Evolutionary conservation across 2,329 filamentous ascomycete species (phyloP).

Genomic region (Sporothrix sp.): DNA sequence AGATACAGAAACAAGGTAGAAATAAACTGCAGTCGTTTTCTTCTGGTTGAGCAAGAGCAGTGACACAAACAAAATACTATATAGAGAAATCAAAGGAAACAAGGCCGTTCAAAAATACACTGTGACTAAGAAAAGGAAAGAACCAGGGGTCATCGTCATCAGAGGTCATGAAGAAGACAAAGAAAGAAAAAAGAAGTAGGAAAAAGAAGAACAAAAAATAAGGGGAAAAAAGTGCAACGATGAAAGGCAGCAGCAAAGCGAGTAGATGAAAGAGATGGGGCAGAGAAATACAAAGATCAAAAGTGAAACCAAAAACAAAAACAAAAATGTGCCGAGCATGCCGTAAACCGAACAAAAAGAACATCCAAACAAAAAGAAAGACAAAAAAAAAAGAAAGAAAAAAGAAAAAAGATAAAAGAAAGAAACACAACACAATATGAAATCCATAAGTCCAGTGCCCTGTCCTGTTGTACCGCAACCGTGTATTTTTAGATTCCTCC

Average conservation of each 20-base stretch:
- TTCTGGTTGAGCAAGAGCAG: not conserved
- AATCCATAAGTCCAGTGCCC: not conserved
- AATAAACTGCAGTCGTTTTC: not conserved
- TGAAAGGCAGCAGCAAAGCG: not conserved
- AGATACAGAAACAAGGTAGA: not conserved
- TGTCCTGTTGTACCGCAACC: not conserved
- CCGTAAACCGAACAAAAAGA: no score
- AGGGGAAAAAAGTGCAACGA: not conserved
- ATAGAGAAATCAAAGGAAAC: not conserved
- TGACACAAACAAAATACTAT: not conserved
- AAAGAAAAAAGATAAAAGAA: not conserved
- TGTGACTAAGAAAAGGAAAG: not conserved
- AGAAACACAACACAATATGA: no score
- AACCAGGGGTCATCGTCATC: constrained; percentile 4
- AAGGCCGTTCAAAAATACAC: not conserved
- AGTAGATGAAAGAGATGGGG: no score
- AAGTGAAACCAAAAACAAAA: not conserved
- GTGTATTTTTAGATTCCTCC: constrained; percentile 1
- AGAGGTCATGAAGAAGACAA: constrained; percentile 7
- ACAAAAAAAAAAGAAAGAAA: not conserved
- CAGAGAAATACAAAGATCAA: not conserved
- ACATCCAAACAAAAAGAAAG: not conserved
- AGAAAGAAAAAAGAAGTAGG: constrained; percentile 3
- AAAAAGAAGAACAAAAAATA: not conserved
- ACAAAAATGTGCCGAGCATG: not conserved